Base-by-base conservation (phyloP, 306 rosid species). In the Rubus idaeus region DNA sequence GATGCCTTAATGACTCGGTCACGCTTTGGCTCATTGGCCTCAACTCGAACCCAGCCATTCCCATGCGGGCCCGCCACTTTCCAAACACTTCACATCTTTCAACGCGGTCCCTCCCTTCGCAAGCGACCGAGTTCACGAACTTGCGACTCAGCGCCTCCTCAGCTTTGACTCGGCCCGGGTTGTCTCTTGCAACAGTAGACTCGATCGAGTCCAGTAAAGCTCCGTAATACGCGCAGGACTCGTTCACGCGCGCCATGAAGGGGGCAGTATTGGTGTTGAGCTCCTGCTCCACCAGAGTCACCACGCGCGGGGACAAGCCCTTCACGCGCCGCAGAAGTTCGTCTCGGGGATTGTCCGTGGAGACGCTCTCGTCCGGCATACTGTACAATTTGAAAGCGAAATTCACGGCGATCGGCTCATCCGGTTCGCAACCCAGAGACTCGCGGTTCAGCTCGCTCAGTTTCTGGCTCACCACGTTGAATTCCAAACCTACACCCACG, bases 41-140 rank as follows among this genome's bases (percentile, higher is more conserved):
- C 58, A 79, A 68, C 80, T 74, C 82, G 81, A 92, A 95, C 83
- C 98, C 98, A 18, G 98, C 97, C 98, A 95, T 95, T 2, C 91
- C 85, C 96, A 92, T 81, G 6, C 98, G 93, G 71, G 97, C 96
- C 74, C 93, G 86, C 98, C 98, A 95, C 80, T 95, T 95, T 3
- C 98, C 98, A 3, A 86, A 92, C 7, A 95, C 97, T 49, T 95
- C 98, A n/a, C 96, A 90, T 5, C 98, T 76, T 42, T 95, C 97
- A 10, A 95, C 88, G 1, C 98, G 96, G 37, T 92, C 97, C 63
- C 96, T 87, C 35, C 98, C 98, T 21, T 95, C 97, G 16, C 97
- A 91, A 23, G 97, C 92, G 10, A 95, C 79, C 81, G 89, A 78
- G 93, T 95, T 95, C 0, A 30, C 56, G 0, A 95, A 4, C 61